Conservation (phyloP, 2,329 filamentous ascomycete genomes). For the Trichophyton rubrum region DNA sequence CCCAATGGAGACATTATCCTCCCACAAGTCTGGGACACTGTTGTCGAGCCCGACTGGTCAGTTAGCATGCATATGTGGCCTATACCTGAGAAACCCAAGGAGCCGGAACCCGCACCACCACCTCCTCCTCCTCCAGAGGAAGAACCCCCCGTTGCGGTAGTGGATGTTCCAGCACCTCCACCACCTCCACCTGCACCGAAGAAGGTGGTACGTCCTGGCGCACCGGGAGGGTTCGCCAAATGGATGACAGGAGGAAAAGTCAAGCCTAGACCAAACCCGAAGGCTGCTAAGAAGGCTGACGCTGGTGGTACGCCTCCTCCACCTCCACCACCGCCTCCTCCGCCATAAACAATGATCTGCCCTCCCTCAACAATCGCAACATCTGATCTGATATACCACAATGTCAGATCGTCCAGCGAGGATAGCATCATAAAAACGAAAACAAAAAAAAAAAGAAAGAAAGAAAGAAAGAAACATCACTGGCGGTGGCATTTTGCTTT, state of each 20-base stretch:
- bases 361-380: neutral
- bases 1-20: constrained; percentile 74
- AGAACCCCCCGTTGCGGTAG: constrained; percentile 7
- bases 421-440: neutral
- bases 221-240: constrained; percentile 29
- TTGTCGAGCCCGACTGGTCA: constrained; percentile 64
- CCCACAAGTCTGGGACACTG: constrained; percentile 68
- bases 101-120: constrained; percentile 23
- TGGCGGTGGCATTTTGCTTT: constrained; percentile 1
- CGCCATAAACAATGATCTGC: neutral
- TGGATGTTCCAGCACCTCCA: constrained; percentile 18
- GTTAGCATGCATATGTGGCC: constrained; percentile 59
- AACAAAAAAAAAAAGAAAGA: neutral
- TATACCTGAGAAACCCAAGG: constrained; percentile 41
- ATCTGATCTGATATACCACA: neutral
- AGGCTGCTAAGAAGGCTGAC: constrained; percentile 37
- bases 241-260: constrained; percentile 33
- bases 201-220: constrained; percentile 20
- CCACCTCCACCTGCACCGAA: constrained; percentile 20
- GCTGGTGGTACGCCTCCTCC: neutral
- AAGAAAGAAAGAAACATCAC: too few species aligned
- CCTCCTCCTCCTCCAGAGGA: constrained; percentile 16
- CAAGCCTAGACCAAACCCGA: constrained; percentile 29
- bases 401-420: neutral
- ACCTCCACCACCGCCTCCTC: neutral